A percentile compares a stretch with the other conserved stretches of the same genome.
Evolutionary conservation across 1,284 basidiomycete genomes (phyloP).

Genomic region (Boletus hoseneyae): DNA sequence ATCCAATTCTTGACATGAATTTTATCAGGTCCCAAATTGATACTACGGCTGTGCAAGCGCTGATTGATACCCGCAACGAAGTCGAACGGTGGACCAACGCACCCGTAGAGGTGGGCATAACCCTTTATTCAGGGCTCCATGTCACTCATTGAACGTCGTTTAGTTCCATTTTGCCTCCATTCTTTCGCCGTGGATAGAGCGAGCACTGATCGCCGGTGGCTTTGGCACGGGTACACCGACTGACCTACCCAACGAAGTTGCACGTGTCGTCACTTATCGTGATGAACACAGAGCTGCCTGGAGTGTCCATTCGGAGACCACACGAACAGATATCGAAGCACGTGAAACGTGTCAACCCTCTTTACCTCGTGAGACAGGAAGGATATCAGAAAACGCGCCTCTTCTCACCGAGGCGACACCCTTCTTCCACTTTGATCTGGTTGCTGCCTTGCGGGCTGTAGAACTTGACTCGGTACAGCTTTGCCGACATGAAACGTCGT

Average conservation of each 20-base stretch:
- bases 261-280: conserved; percentile 65
- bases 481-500: conserved; percentile 10
- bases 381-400: conserved; percentile 31
- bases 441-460: conserved; percentile 69
- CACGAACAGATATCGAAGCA: conserved; percentile 36
- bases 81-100: conserved; percentile 86
- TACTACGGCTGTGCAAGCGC: conserved; percentile 86
- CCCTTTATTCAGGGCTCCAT: not conserved
- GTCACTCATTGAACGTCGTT: conserved; percentile 2
- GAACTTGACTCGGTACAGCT: conserved; percentile 36
- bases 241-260: conserved; percentile 59
- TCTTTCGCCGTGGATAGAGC: conserved; percentile 91
- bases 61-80: conserved; percentile 85
- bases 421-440: conserved; percentile 85
- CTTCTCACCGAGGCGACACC: conserved; percentile 63
- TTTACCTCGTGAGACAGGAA: conserved; percentile 3
- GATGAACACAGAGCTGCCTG: conserved; percentile 37
- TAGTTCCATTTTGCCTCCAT: conserved; percentile 88
- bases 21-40: conserved; percentile 66
- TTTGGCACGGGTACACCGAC: conserved; percentile 66
- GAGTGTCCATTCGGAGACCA: conserved; percentile 10
- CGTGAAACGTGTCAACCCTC: conserved; percentile 28
- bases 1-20: not conserved
- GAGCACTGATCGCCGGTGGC: conserved; percentile 83
- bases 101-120: conserved; percentile 63